Evolutionary conservation across 2,329 filamentous ascomycete species (phyloP).

Genomic region (Eutypella sp.): DNA sequence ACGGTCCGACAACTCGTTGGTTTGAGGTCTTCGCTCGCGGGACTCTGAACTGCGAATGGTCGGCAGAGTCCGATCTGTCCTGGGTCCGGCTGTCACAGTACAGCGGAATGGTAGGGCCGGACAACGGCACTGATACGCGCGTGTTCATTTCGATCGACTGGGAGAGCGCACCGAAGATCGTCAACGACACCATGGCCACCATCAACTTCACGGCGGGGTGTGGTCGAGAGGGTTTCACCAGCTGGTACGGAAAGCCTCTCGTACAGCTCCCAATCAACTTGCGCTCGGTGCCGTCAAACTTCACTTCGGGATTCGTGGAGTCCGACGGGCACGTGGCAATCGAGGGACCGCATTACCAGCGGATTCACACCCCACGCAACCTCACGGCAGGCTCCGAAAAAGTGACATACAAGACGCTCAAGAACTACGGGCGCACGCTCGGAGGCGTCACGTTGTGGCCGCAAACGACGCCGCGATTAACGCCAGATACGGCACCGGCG

Average conservation of each 20-base stretch:
- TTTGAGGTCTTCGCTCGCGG: constrained; percentile 61
- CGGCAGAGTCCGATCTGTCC: constrained; percentile 38
- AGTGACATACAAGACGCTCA: constrained; percentile 47
- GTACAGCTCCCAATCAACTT: constrained; percentile 52
- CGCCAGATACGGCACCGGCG: constrained; percentile 43
- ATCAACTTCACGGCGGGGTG: constrained; percentile 43
- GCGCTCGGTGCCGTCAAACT: constrained; percentile 43
- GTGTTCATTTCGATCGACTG: constrained; percentile 54
- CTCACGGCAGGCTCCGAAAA: constrained; percentile 19
- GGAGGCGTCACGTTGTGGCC: constrained; percentile 55
- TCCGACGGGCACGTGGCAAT: constrained; percentile 53
- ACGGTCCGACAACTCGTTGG: constrained; percentile 51
- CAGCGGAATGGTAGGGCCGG: constrained; percentile 43
- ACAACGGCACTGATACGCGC: constrained; percentile 44
- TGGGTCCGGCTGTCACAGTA: constrained; percentile 49
- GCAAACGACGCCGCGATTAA: constrained; percentile 44
- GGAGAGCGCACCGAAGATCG: constrained; percentile 31
- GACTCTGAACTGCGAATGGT: constrained; percentile 47
- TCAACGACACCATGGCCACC: constrained; percentile 39
- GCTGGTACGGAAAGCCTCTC: constrained; percentile 32
- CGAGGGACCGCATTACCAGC: constrained; percentile 47
- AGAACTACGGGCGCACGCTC: constrained; percentile 52
- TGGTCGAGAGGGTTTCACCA: constrained; percentile 23
- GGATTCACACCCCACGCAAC: constrained; percentile 27
- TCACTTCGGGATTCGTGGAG: constrained; percentile 57